Evolutionary conservation across 768 basidiomycete species (phyloP), one percentile per base, ranked within the genome.

Genomic region (Strobilomyces echinocephalus): DNA sequence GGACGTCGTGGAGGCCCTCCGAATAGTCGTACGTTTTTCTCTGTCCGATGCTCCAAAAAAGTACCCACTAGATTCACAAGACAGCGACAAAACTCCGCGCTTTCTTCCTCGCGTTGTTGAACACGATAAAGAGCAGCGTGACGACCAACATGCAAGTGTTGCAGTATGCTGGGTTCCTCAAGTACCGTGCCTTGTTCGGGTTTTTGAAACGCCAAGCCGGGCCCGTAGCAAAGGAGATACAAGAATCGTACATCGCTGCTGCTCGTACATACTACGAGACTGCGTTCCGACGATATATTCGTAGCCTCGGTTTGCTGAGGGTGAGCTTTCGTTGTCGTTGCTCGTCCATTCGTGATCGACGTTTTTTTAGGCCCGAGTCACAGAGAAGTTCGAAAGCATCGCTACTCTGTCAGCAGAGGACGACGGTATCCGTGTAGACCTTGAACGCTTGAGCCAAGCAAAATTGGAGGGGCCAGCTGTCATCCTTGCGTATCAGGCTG

Each of bases 221-320:
- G 9, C 77, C 77, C 33, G 88, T 94, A 30, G 94, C 97, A 4
- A 79, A 79, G 43, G 95, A 98, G 68, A 74, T 99, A 21, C 92
- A 93, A 66, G 77, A 91, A 48, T 85, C 90, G 3, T 99, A 99
- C 68, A 73, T 88, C 28, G 80, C 80, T 33, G 82, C 88, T 26
- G 87, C 90, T 14, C 83, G 94, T 38, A 80, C 90, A 20, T 99
- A 97, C 68, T 97, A 93, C 55, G 97, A 99, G 72, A 98, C 97
- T 20, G 91, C 88, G 1, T 95, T 97, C 67, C 76, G 97, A 56
- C 75, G 97, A 40, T 99, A 98, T 67, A 79, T 85, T 21, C 78
- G 97, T 42, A 87, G 85, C 64, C 74, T 99, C 44, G 81, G 84
- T 34, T 83, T 77, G 70, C 78, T 98, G 48, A 90, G 88, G 78